A percentile compares a stretch with the other conserved stretches of the same genome.
Conservation (phyloP, 768 basidiomycete species). For the Agrocybe pediades region DNA sequence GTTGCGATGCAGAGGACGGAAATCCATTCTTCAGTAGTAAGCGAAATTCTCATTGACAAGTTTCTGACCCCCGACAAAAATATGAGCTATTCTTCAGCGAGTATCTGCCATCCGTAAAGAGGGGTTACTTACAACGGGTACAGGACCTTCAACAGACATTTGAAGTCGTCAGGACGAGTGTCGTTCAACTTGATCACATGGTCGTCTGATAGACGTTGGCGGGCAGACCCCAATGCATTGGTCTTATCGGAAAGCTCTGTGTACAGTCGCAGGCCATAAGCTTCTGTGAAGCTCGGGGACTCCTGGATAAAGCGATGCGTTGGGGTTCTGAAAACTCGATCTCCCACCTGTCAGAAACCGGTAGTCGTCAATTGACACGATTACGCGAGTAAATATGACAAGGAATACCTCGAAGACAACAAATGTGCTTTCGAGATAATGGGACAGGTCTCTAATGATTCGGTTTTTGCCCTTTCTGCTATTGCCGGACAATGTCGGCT, state of each 20-base stretch:
- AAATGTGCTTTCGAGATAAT: neutral
- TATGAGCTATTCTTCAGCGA: neutral
- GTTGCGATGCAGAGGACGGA: slow-evolving; percentile 38
- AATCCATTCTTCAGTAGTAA: slow-evolving; percentile 32
- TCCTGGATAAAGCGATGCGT: slow-evolving; percentile 8
- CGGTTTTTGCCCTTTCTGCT: neutral
- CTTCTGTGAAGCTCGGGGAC: slow-evolving; percentile 8
- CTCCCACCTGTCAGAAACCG: slow-evolving; percentile 4
- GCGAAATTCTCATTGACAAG: neutral
- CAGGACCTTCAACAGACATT: slow-evolving; percentile 11
- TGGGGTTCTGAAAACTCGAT: slow-evolving; percentile 9
- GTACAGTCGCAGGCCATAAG: slow-evolving; percentile 8
- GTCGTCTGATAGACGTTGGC: neutral
- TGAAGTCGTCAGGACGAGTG: slow-evolving; percentile 6
- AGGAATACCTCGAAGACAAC: neutral
- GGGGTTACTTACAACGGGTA: slow-evolving; percentile 16
- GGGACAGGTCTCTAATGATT: neutral
- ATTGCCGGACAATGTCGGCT: too few relatives aligned
- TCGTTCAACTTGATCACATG: slow-evolving; percentile 10
- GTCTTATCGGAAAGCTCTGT: neutral
- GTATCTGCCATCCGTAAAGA: neutral
- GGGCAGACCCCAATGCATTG: too few relatives aligned
- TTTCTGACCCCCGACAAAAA: neutral
- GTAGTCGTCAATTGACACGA: neutral
- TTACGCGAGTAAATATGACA: neutral